These are phyloP conservation scores for Nannochloris sp. DNA, from an alignment of 139 green algal species.

Conservation along the genomic window DNA sequence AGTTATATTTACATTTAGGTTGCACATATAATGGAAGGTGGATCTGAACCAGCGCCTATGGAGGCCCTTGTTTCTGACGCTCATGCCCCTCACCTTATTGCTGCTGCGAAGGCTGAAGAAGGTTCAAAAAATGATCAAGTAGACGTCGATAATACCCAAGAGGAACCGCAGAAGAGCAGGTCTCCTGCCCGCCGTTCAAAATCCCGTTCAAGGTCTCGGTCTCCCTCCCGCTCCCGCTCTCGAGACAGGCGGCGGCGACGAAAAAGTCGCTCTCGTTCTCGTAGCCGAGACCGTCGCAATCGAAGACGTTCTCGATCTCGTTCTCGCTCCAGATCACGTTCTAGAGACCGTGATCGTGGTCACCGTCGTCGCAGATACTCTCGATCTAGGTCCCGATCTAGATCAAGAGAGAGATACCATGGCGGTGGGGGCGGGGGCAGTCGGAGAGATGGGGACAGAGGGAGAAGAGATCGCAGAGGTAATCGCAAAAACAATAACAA, in stretches of 20 bases:
- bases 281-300: neutral
- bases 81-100: neutral
- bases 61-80: neutral
- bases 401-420: neutral
- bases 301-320: neutral
- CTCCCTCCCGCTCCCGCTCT: neutral
- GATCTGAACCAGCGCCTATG: neutral
- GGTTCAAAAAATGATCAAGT: neutral
- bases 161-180: neutral
- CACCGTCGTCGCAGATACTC: neutral
- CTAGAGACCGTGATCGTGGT: neutral
- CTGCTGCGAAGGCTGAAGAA: neutral
- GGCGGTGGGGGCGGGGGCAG: neutral
- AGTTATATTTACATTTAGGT: too few relatives aligned
- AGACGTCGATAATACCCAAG: neutral
- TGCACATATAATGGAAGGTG: too few relatives aligned
- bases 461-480: neutral
- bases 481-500: neutral
- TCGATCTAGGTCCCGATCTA: neutral
- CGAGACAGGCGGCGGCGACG: conserved; percentile 3
- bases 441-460: neutral
- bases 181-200: neutral
- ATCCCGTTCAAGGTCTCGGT: neutral
- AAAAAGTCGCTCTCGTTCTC: neutral
- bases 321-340: neutral